Evolutionary conservation across 2,329 filamentous ascomycete genomes (phyloP).

Genomic region (Apiospora pterosperma): DNA sequence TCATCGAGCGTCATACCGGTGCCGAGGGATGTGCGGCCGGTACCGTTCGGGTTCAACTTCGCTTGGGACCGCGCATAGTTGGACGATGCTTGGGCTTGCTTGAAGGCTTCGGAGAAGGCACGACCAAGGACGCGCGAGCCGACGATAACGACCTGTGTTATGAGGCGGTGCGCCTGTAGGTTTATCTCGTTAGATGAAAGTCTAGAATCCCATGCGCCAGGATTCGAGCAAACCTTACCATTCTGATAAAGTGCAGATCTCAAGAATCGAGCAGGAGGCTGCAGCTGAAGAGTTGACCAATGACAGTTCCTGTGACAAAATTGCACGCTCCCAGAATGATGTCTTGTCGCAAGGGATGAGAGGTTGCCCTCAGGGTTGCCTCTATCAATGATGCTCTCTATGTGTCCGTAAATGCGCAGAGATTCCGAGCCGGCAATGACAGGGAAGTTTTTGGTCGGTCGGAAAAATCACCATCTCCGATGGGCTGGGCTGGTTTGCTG

Average conservation of each 20-base stretch:
- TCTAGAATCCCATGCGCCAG: slow-evolving; percentile 8
- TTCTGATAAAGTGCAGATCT: not conserved
- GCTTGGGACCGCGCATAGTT: slow-evolving; percentile 74
- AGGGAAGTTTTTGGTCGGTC: slow-evolving; percentile 5
- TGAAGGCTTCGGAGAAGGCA: slow-evolving; percentile 91
- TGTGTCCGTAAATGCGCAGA: not conserved
- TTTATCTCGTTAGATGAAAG: not conserved
- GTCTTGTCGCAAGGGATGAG: not conserved
- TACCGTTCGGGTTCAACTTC: slow-evolving; percentile 43
- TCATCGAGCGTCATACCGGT: slow-evolving; percentile 89
- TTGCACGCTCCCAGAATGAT: not conserved
- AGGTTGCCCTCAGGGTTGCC: not conserved
- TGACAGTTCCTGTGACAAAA: not conserved
- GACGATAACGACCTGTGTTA: slow-evolving; percentile 88
- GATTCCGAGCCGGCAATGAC: not conserved
- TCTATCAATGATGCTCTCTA: not conserved
- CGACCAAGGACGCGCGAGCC: slow-evolving; percentile 89
- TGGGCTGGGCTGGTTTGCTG: too few species aligned
- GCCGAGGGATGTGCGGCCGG: slow-evolving; percentile 38
- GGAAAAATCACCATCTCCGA: slow-evolving; percentile 2
- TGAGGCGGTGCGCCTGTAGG: slow-evolving; percentile 84
- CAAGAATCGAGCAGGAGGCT: not conserved
- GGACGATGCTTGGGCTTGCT: slow-evolving; percentile 85
- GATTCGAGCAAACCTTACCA: not conserved
- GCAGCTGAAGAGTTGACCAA: not conserved